Percentiles rank a stretch among this genome's conserved stretches.
Conservation (phyloP, 352 stramenopile genomes). For the Phytophthora macrochlamydospora region DNA sequence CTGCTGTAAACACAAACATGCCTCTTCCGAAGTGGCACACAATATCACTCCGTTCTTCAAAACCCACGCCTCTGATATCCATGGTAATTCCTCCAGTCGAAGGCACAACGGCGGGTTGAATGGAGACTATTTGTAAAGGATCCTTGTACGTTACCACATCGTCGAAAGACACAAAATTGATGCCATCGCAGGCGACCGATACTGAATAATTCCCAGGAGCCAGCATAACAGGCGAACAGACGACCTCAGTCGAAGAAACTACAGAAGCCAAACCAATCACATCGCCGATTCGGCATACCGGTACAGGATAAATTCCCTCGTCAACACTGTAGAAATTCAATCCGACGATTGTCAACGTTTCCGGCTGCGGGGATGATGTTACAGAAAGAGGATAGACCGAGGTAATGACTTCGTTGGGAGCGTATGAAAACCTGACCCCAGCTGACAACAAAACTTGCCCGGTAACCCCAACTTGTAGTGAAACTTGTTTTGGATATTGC, state of each 20-base stretch:
- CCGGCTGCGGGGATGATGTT: conserved; percentile 3
- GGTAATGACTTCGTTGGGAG: conserved; percentile 34
- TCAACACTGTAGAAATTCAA: conserved; percentile 32
- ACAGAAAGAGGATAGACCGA: conserved; percentile 18
- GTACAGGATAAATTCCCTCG: neutral
- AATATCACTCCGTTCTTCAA: conserved; percentile 2
- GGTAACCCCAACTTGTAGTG: conserved; percentile 28
- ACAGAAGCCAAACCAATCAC: conserved; percentile 22
- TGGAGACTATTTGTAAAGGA: conserved; percentile 25
- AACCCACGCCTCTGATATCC: conserved; percentile 30
- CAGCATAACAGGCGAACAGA: conserved; percentile 21
- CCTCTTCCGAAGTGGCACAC: conserved; percentile 37
- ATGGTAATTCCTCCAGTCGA: conserved; percentile 24
- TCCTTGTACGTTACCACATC: conserved; percentile 17
- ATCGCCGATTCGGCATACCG: conserved; percentile 35
- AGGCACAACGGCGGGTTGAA: conserved; percentile 25
- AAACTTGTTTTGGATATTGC: conserved; percentile 14
- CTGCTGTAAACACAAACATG: conserved; percentile 13
- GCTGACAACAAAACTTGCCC: neutral
- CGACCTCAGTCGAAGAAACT: conserved; percentile 26
- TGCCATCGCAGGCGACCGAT: conserved; percentile 42
- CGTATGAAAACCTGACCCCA: conserved; percentile 24
- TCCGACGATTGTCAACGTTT: conserved; percentile 25
- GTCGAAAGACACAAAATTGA: conserved; percentile 35
- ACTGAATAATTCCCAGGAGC: conserved; percentile 26